Evolutionary conservation across 306 rosid genomes (phyloP).

Genomic region (Quercus cerris): DNA sequence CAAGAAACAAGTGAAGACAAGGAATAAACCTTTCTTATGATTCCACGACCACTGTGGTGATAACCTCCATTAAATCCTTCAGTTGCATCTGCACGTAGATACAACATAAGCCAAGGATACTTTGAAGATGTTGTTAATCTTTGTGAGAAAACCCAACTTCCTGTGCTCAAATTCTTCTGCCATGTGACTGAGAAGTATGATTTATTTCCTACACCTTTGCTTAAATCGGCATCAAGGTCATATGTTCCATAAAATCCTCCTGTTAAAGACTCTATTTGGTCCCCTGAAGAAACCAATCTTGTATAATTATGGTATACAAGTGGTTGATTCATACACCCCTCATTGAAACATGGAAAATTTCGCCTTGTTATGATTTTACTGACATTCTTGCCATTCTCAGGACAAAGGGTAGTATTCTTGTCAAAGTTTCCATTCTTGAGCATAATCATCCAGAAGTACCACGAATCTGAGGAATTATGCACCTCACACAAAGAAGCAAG

Average conservation of each 20-base stretch:
- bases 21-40: constrained; percentile 42
- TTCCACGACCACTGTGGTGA: constrained; percentile 48
- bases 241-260: constrained; percentile 59
- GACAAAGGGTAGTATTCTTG: constrained; percentile 48
- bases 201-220: constrained; percentile 23
- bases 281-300: constrained; percentile 21
- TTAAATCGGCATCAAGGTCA: constrained; percentile 51
- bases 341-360: constrained; percentile 52
- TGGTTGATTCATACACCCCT: constrained; percentile 71
- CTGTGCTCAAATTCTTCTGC: constrained; percentile 41
- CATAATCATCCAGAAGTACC: constrained; percentile 71
- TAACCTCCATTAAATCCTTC: constrained; percentile 53
- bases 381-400: constrained; percentile 46
- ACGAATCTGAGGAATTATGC: constrained; percentile 28
- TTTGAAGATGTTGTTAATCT: constrained; percentile 40
- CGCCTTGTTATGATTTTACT: constrained; percentile 28
- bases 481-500: constrained; percentile 46
- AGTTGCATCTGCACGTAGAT: constrained; percentile 54
- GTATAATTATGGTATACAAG: constrained; percentile 47
- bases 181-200: constrained; percentile 53
- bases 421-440: constrained; percentile 59
- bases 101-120: constrained; percentile 61
- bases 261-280: constrained; percentile 7
- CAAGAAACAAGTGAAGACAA: neutral
- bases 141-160: constrained; percentile 54